phyloP scores from a whole-genome alignment of 2,329 filamentous ascomycete species.

The Aureobasidium uvarum region DNA sequence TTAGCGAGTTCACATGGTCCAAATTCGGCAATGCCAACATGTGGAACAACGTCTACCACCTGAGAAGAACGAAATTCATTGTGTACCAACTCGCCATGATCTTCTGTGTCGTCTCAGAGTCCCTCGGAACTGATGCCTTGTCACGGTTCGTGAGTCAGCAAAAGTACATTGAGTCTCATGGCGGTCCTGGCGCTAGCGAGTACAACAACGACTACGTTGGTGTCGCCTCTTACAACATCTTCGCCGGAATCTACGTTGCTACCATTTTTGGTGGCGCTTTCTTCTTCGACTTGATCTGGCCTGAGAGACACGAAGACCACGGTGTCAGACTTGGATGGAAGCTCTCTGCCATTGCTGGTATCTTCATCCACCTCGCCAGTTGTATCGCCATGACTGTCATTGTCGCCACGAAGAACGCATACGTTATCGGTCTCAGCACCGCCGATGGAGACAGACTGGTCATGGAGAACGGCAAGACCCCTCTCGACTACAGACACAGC shows the following conservation, averaged over 20 bases:
- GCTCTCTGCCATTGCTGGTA: conserved; percentile 51
- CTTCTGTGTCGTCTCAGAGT: conserved; percentile 56
- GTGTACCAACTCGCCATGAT: conserved; percentile 62
- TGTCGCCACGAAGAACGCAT: conserved; percentile 48
- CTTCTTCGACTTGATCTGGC: conserved; percentile 63
- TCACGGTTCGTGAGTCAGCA: conserved; percentile 59
- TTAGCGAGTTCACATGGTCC: conserved; percentile 57
- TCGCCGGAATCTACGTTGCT: conserved; percentile 57
- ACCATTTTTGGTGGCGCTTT: conserved; percentile 59
- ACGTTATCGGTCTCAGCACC: conserved; percentile 45
- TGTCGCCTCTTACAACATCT: conserved; percentile 58
- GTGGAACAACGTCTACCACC: conserved; percentile 54
- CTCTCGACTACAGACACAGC: conserved; percentile 51
- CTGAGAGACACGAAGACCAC: conserved; percentile 52
- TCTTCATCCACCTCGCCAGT: conserved; percentile 48
- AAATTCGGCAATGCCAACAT: conserved; percentile 60
- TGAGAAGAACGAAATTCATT: conserved; percentile 58
- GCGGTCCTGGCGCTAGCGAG: conserved; percentile 41
- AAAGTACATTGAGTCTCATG: conserved; percentile 45
- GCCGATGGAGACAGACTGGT: conserved; percentile 35
- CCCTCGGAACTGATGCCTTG: conserved; percentile 55
- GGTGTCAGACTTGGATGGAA: conserved; percentile 56
- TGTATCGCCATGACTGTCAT: conserved; percentile 55
- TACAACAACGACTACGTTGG: conserved; percentile 58
- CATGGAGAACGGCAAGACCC: conserved; percentile 38